Evolutionary conservation across 345 rosid genomes (phyloP).

Genomic region (Eucalyptus grandis): DNA sequence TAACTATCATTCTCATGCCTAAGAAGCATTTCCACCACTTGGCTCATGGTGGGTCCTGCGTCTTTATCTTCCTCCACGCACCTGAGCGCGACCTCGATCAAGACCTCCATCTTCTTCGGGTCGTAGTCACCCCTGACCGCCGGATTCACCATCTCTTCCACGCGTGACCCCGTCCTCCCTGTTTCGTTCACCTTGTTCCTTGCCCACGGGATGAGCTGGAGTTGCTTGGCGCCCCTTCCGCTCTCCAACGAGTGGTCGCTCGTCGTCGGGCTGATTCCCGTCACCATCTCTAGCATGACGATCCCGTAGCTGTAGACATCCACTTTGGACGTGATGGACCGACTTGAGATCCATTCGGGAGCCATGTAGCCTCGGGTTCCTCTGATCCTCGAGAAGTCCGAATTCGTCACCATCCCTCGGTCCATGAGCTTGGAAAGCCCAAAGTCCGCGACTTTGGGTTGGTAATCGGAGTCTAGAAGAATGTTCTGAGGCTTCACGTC

Average conservation of each 20-base stretch:
- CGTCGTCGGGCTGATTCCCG: conserved; percentile 2
- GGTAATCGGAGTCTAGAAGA: neutral
- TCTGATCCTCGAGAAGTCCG: conserved; percentile 1
- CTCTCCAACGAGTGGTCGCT: neutral
- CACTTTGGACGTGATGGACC: conserved; percentile 1
- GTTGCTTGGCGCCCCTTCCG: neutral
- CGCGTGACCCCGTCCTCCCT: neutral
- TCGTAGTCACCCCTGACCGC: neutral
- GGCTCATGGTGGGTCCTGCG: conserved; percentile 21
- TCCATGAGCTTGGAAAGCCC: conserved; percentile 18
- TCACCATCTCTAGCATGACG: conserved; percentile 21
- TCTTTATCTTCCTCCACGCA: conserved; percentile 25
- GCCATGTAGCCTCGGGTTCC: conserved; percentile 17
- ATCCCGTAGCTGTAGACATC: conserved; percentile 36
- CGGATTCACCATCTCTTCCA: conserved; percentile 10
- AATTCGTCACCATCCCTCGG: neutral
- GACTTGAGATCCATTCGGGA: conserved; percentile 8
- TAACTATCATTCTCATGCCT: neutral
- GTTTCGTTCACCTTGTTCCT: neutral
- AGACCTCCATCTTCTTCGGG: neutral
- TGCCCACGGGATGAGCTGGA: conserved; percentile 9
- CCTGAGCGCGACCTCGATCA: conserved; percentile 6
- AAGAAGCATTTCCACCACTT: conserved; percentile 7
- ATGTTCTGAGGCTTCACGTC: conserved; percentile 18
- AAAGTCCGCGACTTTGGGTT: conserved; percentile 11